Percentiles rank a stretch among this genome's conserved stretches.
These are phyloP conservation scores for Eremochloa ophiuroides DNA, from an alignment of 176 grass and related monocot species.

Conservation along the genomic window DNA sequence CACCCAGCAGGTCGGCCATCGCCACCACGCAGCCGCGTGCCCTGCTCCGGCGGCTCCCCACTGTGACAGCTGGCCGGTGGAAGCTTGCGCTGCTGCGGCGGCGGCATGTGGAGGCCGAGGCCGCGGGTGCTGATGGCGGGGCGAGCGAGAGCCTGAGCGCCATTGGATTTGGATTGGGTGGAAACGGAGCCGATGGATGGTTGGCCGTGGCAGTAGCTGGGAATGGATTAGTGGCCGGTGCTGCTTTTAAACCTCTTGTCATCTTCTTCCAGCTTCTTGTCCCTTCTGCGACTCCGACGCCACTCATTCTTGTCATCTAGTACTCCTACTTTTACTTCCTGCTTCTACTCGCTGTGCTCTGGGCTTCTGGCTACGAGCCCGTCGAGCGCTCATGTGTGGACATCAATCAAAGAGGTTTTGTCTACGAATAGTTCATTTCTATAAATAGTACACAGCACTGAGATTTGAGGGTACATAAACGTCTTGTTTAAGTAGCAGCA, in stretches of 20 bases:
- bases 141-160: conserved; percentile 14
- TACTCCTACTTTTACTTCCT: no score
- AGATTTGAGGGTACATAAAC: background rate
- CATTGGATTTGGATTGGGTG: background rate
- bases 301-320: background rate
- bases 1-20: conserved; percentile 63
- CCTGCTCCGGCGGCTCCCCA: background rate
- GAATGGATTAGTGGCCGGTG: background rate
- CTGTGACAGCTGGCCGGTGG: background rate
- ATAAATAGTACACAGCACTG: background rate
- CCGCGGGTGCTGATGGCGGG: background rate
- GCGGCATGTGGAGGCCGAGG: background rate
- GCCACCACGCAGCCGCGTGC: conserved; percentile 27
- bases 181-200: background rate
- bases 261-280: background rate
- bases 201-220: background rate
- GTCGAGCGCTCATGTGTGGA: background rate
- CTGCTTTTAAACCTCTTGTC: background rate
- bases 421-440: background rate
- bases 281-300: background rate
- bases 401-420: background rate
- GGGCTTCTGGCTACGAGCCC: background rate
- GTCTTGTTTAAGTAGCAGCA: background rate
- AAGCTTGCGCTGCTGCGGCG: background rate
- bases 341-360: background rate